Evolutionary conservation across 345 rosid species (phyloP).

Genomic region (Syzygium aromaticum): DNA sequence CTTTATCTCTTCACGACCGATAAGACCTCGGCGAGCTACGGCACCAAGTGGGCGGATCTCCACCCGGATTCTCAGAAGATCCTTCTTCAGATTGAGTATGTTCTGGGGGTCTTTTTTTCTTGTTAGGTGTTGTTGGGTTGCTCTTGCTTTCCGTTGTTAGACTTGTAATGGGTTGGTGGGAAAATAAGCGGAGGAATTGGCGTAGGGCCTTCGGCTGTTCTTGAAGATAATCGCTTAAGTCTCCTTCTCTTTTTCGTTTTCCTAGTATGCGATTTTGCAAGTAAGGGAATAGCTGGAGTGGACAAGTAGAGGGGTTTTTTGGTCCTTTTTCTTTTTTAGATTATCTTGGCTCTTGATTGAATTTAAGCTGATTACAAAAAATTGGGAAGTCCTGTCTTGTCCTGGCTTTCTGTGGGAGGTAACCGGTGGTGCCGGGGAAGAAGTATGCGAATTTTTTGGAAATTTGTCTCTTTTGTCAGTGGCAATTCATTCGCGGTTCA

Average conservation of each 20-base stretch:
- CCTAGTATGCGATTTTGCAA: neutral
- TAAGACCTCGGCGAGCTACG: constrained; percentile 78
- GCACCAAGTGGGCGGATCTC: constrained; percentile 94
- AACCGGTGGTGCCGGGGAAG: neutral
- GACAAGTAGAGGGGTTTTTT: neutral
- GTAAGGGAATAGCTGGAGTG: neutral
- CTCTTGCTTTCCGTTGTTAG: neutral
- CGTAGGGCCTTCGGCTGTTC: neutral
- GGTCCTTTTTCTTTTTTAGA: neutral
- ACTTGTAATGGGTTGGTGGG: neutral
- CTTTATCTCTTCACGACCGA: constrained; percentile 74
- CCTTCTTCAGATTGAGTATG: constrained; percentile 79
- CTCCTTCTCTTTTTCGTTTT: neutral
- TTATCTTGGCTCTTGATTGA: neutral
- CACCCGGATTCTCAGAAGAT: constrained; percentile 87
- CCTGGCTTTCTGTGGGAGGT: neutral
- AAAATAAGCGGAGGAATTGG: neutral
- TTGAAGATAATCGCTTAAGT: neutral
- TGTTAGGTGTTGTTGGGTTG: neutral
- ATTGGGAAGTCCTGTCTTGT: neutral
- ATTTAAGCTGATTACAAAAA: neutral
- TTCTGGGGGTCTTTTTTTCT: neutral
- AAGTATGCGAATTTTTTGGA: neutral
- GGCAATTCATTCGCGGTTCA: neutral
- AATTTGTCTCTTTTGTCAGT: neutral